phyloP scores from a whole-genome alignment of 805 yeast species.

The Scheffersomyces amazonensis region DNA sequence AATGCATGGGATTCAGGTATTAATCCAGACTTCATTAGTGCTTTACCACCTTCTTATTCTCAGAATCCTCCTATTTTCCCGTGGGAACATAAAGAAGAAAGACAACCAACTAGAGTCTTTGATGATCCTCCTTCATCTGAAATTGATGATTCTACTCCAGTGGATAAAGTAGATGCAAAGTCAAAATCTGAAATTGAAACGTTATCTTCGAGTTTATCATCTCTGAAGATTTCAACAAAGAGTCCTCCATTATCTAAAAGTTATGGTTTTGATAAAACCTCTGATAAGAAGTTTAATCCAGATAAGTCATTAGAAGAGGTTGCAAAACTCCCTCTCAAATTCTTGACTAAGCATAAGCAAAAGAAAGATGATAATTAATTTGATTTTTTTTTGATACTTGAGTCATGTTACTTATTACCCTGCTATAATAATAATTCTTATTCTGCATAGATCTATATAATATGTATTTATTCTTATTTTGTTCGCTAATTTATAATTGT shows the following conservation, averaged over 20 bases:
- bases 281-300: constrained; percentile 17
- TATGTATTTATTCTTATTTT: too few relatives aligned
- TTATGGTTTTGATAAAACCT: constrained; percentile 9
- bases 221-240: constrained; percentile 5
- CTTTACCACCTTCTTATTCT: not conserved
- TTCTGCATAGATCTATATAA: too few relatives aligned
- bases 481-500: too few relatives aligned
- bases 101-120: constrained; percentile 24
- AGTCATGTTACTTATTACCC: too few relatives aligned
- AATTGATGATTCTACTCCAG: constrained; percentile 2
- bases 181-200: constrained; percentile 8
- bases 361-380: constrained; percentile 7
- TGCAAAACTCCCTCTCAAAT: constrained; percentile 21
- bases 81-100: constrained; percentile 24
- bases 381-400: too few relatives aligned
- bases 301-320: constrained; percentile 24
- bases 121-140: constrained; percentile 5
- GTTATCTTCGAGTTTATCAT: constrained; percentile 6
- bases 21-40: not conserved
- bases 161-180: constrained; percentile 5
- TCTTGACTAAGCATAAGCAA: constrained; percentile 16
- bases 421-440: too few relatives aligned
- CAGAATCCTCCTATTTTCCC: constrained; percentile 20
- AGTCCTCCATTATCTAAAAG: constrained; percentile 5
- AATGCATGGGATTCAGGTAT: constrained; percentile 21